phyloP scores from a whole-genome alignment of 2,329 filamentous ascomycete species.

The Cladosporium sp. region DNA sequence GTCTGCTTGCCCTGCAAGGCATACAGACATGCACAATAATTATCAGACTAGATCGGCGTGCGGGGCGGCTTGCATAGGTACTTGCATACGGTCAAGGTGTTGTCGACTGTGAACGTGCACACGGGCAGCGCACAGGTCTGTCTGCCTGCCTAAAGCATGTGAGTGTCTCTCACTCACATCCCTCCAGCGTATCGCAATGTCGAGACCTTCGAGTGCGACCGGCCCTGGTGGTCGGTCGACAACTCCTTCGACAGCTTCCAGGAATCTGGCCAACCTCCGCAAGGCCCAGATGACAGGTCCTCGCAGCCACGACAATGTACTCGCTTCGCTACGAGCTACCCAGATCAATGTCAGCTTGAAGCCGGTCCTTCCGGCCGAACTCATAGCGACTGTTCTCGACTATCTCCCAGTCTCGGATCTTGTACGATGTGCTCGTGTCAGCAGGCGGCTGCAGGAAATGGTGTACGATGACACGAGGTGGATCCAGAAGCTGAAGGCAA shows the following conservation, averaged over 20 bases:
- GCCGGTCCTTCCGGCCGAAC: conserved; percentile 83
- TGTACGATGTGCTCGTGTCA: conserved; percentile 77
- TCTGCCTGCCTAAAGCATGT: not conserved
- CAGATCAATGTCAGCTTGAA: conserved; percentile 70
- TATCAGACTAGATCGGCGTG: conserved; percentile 1
- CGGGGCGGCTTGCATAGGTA: not conserved
- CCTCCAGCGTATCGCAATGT: conserved; percentile 2
- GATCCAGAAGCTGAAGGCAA: conserved; percentile 78
- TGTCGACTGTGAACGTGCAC: not conserved
- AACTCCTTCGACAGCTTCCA: conserved; percentile 1
- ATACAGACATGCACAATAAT: not conserved
- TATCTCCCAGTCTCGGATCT: conserved; percentile 83
- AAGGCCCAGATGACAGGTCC: conserved; percentile 24
- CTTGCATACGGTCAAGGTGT: not conserved
- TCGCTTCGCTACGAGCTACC: conserved; percentile 73
- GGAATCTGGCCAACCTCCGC: conserved; percentile 27
- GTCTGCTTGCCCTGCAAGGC: not conserved
- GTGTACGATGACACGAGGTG: conserved; percentile 97
- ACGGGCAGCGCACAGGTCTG: not conserved
- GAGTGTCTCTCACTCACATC: not conserved
- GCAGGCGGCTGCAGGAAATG: conserved; percentile 89
- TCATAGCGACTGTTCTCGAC: conserved; percentile 82
- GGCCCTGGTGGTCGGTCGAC: conserved; percentile 11
- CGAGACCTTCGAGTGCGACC: conserved; percentile 9
- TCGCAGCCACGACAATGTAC: conserved; percentile 45